Base-by-base conservation (phyloP, 805 yeast genomes). In the Yamadazyma endophytica region DNA sequence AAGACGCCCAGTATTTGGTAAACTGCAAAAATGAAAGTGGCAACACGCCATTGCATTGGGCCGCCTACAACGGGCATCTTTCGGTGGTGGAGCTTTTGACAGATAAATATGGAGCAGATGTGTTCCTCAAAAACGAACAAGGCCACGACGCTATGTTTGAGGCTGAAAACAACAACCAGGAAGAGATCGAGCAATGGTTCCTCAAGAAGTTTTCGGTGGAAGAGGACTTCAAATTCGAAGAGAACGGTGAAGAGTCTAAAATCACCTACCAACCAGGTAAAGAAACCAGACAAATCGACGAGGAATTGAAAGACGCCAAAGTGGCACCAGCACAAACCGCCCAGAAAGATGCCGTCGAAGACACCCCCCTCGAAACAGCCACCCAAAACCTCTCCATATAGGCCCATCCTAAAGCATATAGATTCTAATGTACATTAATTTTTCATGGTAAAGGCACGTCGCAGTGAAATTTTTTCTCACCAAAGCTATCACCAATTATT, bases 31-130 rank as follows among this genome's bases (percentile, higher is more conserved):
- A 92, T 52, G 82, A 76, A 29, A 76, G 82, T 13, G 98, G 97
- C 2, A 92, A 92, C 55, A 89, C 98, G 0, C 83, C 97, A 1
- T 67, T 92, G 42, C 97, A 92, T 55, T 92, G 99, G 99, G 97
- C 97, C 1, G 73, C 95, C 1, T 73, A 78, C 43, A 88, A 85
- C 48, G 97, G 97, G 1, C 88, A 88, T 47, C 56, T 86, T 35
- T 79, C 73, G 3, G 64, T 81, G 6, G 90, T 86, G 13, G 60
- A 82, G 52, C 47, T 75, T 9, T 62, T 92, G 26, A 79, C 90
- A 55, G 90, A 83, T 13, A 70, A 75, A 35, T 83, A 75, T 44
- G 71, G 73, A 4, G 95, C 88, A 1, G 96, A 90, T 54, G 89
- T 95, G 6, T 83, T 84, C 47, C 49, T 74, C 21, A 82, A 80